These are phyloP conservation scores for Mucor racemosus DNA, from an alignment of 371 early-diverging fungal genomes.

Conservation along the genomic window DNA sequence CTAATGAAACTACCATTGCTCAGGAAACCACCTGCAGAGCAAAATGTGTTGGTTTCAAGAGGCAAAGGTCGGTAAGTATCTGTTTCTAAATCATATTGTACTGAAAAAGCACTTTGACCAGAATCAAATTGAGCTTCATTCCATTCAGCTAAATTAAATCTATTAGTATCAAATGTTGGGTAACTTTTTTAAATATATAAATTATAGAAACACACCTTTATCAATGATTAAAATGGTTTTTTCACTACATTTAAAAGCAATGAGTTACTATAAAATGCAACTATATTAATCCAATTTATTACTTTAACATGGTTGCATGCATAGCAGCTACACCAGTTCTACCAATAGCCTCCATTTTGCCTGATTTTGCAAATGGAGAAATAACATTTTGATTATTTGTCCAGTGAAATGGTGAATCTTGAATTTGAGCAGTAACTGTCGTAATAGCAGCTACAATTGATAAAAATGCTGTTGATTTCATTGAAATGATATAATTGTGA, in stretches of 20 bases:
- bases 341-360: constrained; percentile 54
- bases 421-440: constrained; percentile 4
- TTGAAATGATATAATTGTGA: neutral
- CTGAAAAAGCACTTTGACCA: constrained; percentile 58
- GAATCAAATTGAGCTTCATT: constrained; percentile 59
- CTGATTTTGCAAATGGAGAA: constrained; percentile 44
- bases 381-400: constrained; percentile 36
- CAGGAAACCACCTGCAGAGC: constrained; percentile 66
- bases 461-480: constrained; percentile 24
- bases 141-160: constrained; percentile 43
- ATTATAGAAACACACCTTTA: constrained; percentile 47
- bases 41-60: constrained; percentile 67
- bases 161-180: neutral
- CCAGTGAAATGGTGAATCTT: constrained; percentile 42
- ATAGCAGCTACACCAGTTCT: constrained; percentile 56
- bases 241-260: constrained; percentile 27
- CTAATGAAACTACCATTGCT: constrained; percentile 65
- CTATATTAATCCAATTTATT: neutral
- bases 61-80: constrained; percentile 50
- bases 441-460: constrained; percentile 23
- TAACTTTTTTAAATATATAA: no score
- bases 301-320: constrained; percentile 54
- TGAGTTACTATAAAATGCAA: neutral
- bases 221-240: constrained; percentile 52
- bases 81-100: constrained; percentile 58